Percentiles rank a stretch among this genome's conserved stretches.
Conservation (phyloP, 2,329 filamentous ascomycete species). For the Apiospora hydei region DNA sequence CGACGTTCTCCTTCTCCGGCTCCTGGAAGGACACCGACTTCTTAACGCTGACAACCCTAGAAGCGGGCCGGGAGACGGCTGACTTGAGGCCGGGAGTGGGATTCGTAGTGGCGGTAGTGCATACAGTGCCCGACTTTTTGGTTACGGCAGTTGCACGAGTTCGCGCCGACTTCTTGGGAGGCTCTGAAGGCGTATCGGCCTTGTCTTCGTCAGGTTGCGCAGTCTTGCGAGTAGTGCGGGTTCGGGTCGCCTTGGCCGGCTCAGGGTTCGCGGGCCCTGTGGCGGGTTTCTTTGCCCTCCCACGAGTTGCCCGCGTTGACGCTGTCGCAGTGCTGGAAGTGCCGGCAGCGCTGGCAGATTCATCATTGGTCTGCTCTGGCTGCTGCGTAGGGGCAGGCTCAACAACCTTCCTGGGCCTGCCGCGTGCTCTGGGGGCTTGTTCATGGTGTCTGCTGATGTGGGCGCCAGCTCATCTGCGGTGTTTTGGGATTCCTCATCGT, state of each 20-base stretch:
- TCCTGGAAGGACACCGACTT: slow-evolving; percentile 71
- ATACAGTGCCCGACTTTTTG: slow-evolving; percentile 49
- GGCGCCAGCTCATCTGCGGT: slow-evolving; percentile 35
- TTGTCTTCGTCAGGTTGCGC: slow-evolving; percentile 43
- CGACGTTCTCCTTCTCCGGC: slow-evolving; percentile 69
- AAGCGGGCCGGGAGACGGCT: slow-evolving; percentile 44
- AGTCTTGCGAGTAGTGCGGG: slow-evolving; percentile 41
- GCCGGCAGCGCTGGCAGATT: slow-evolving; percentile 29
- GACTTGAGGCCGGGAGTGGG: slow-evolving; percentile 50
- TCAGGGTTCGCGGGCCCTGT: slow-evolving; percentile 39
- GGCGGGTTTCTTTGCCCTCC: slow-evolving; percentile 52
- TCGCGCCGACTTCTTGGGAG: slow-evolving; percentile 47
- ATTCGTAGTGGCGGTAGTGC: slow-evolving; percentile 42
- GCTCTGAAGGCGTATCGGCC: slow-evolving; percentile 38
- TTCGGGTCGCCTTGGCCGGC: slow-evolving; percentile 37
- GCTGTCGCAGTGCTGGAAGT: not conserved
- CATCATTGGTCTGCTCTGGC: slow-evolving; percentile 39
- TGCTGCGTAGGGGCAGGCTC: slow-evolving; percentile 37
- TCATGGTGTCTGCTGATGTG: slow-evolving; percentile 39
- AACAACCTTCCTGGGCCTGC: slow-evolving; percentile 53
- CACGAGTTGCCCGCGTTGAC: slow-evolving; percentile 48
- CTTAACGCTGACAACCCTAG: slow-evolving; percentile 45
- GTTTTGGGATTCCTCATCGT: slow-evolving; percentile 53
- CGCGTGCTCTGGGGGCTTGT: slow-evolving; percentile 50
- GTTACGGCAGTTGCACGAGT: slow-evolving; percentile 43